A percentile compares a stretch with the other conserved stretches of the same genome.
Conservation (phyloP, 148 eudicot genomes). For the Amaranthus palmeri region DNA sequence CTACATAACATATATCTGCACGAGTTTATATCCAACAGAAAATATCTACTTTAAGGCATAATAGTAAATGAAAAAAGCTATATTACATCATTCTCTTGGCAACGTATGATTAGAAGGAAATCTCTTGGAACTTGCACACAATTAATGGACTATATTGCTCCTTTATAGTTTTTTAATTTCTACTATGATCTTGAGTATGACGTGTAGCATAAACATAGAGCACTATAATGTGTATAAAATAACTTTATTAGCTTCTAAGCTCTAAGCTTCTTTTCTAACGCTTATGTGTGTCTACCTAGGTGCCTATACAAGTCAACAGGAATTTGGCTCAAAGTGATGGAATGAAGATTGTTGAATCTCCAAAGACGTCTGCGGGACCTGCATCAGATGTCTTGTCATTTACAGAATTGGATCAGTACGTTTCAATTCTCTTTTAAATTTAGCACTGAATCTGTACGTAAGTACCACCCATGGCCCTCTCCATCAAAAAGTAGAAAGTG, state of each 20-base stretch:
- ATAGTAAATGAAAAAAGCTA: no score
- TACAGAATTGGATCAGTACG: slow-evolving; percentile 73
- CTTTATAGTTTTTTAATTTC: no score
- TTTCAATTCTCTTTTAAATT: background rate
- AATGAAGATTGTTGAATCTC: slow-evolving; percentile 70
- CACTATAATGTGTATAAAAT: background rate
- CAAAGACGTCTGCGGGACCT: slow-evolving; percentile 37
- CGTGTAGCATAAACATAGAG: no score
- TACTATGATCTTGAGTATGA: no score
- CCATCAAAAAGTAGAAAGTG: no score
- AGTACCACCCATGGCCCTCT: background rate
- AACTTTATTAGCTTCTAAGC: background rate
- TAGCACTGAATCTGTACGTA: background rate
- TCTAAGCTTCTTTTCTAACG: background rate
- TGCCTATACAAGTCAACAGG: slow-evolving; percentile 92
- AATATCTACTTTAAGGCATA: no score
- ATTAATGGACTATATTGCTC: no score
- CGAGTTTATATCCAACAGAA: no score
- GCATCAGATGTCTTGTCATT: slow-evolving; percentile 52
- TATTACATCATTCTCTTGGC: no score
- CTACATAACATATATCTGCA: no score
- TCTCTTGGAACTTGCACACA: no score
- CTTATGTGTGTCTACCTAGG: slow-evolving; percentile 38
- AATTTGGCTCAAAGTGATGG: slow-evolving; percentile 84
- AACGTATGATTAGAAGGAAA: no score